Conservation (phyloP, 2,329 filamentous ascomycete genomes). For the Trichoderma atrobrunneum region DNA sequence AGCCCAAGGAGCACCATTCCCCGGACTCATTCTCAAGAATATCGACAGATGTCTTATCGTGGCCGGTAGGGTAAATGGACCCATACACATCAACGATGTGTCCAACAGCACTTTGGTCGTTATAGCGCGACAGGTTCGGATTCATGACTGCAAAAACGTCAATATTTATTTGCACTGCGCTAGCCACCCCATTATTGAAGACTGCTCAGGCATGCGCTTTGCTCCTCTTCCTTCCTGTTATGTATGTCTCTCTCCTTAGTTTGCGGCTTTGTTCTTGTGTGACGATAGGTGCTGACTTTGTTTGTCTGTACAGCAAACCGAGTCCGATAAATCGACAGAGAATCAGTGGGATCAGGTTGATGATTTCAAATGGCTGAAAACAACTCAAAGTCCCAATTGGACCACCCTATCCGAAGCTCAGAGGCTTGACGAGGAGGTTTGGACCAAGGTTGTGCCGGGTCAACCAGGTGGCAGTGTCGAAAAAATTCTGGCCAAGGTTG, state of each 20-base stretch:
- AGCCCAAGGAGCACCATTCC: conserved; percentile 58
- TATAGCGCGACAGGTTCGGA: conserved; percentile 80
- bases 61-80: conserved; percentile 73
- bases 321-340: conserved; percentile 33
- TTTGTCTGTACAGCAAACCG: conserved; percentile 24
- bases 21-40: conserved; percentile 64
- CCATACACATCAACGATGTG: conserved; percentile 78
- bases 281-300: conserved; percentile 8
- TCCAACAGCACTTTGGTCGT: conserved; percentile 73
- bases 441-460: conserved; percentile 66
- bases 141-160: conserved; percentile 81
- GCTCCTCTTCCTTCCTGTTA: conserved; percentile 68
- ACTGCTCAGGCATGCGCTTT: conserved; percentile 76
- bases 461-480: conserved; percentile 59
- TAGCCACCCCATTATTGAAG: conserved; percentile 91
- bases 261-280: not conserved
- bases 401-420: conserved; percentile 60
- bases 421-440: conserved; percentile 60
- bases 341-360: conserved; percentile 90
- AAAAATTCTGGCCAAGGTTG: conserved; percentile 59
- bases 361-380: conserved; percentile 96
- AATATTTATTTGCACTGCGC: conserved; percentile 79
- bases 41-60: conserved; percentile 70
- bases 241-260: conserved; percentile 48
- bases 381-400: conserved; percentile 87